Conservation (phyloP, 495 filamentous ascomycete species). For the Penicillium flavigenum region DNA sequence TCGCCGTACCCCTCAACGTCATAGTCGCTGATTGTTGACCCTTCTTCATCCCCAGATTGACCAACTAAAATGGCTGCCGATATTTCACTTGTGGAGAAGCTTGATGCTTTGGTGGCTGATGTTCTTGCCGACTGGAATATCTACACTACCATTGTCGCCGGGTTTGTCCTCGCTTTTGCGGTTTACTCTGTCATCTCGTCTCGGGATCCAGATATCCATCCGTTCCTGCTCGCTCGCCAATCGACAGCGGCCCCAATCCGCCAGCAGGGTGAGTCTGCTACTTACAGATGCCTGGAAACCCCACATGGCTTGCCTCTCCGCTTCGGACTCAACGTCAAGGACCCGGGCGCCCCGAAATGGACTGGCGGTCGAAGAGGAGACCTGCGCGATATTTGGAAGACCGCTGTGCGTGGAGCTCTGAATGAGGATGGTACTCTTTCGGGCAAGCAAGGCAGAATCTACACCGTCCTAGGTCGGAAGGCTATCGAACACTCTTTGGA, state of each 20-base stretch:
- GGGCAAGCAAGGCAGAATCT: slow-evolving; percentile 69
- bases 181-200: slow-evolving; percentile 61
- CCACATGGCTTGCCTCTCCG: slow-evolving; percentile 82
- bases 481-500: slow-evolving; percentile 67
- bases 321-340: slow-evolving; percentile 80
- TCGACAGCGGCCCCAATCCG: slow-evolving; percentile 73
- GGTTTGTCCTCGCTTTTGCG: slow-evolving; percentile 58
- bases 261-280: slow-evolving; percentile 77
- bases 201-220: slow-evolving; percentile 84
- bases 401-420: slow-evolving; percentile 62
- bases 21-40: slow-evolving; percentile 21
- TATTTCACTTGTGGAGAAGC: slow-evolving; percentile 53
- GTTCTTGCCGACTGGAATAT: slow-evolving; percentile 77
- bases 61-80: slow-evolving; percentile 48
- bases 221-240: slow-evolving; percentile 84
- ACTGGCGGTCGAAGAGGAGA: slow-evolving; percentile 80
- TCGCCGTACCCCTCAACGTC: slow-evolving; percentile 26
- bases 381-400: slow-evolving; percentile 87
- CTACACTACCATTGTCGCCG: slow-evolving; percentile 64
- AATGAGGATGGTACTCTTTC: slow-evolving; percentile 58
- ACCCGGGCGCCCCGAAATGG: slow-evolving; percentile 79
- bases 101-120: slow-evolving; percentile 67
- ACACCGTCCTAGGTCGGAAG: slow-evolving; percentile 75
- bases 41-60: slow-evolving; percentile 9
- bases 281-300: slow-evolving; percentile 76